Conservation (phyloP, 768 basidiomycete genomes). For the Russula sp. region DNA sequence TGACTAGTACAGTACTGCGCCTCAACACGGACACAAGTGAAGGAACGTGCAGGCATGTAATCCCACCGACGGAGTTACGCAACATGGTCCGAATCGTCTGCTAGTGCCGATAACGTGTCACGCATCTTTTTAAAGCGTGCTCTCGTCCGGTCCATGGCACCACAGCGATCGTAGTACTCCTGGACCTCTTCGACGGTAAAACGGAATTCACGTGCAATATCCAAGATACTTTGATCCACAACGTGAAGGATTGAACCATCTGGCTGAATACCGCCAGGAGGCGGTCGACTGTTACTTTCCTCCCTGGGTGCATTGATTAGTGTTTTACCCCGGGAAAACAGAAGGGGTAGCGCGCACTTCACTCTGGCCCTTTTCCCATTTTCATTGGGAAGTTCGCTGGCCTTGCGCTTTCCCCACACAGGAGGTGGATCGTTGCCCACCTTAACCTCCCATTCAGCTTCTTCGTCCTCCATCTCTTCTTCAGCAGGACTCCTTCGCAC, state of each 20-base stretch:
- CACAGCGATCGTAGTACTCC: conserved; percentile 68
- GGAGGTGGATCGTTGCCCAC: conserved; percentile 61
- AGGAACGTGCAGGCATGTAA: neutral
- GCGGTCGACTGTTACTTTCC: neutral
- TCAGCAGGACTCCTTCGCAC: conserved; percentile 45
- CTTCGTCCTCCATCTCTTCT: conserved; percentile 64
- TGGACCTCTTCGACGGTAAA: conserved; percentile 75
- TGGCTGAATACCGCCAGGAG: conserved; percentile 11
- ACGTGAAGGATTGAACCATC: conserved; percentile 41
- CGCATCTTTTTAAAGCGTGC: conserved; percentile 65
- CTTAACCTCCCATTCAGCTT: conserved; percentile 60
- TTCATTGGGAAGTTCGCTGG: conserved; percentile 32
- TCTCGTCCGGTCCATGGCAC: conserved; percentile 63
- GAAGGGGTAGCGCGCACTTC: conserved; percentile 32
- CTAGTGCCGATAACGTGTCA: conserved; percentile 30
- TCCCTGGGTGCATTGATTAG: conserved; percentile 3
- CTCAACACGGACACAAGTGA: neutral
- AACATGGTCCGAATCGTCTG: conserved; percentile 15
- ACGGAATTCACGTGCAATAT: conserved; percentile 62
- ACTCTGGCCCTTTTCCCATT: conserved; percentile 40
- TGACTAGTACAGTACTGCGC: neutral
- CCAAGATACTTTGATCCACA: conserved; percentile 56
- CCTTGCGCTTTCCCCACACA: conserved; percentile 60
- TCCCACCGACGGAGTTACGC: neutral
- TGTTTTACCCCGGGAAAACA: neutral